Conservation (phyloP, 768 basidiomycete species). For the Melanogaster broomeanus region DNA sequence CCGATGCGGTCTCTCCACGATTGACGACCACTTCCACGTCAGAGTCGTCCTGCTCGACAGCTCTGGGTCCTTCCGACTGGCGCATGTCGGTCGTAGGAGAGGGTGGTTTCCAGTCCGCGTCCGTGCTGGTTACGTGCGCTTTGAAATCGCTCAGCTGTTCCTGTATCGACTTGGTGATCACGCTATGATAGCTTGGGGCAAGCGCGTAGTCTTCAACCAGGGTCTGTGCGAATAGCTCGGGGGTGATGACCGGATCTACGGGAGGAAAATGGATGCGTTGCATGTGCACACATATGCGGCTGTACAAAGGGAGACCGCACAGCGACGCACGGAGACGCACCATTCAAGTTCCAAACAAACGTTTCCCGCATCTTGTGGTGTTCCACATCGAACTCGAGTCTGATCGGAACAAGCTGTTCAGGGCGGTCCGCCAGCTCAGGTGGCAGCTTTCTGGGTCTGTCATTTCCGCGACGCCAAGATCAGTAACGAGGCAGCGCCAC, state of each 20-base stretch:
- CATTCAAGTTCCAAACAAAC: constrained; percentile 95
- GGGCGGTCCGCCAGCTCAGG: constrained; percentile 57
- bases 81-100: constrained; percentile 19
- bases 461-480: constrained; percentile 12
- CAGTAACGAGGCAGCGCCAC: constrained; percentile 3
- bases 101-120: constrained; percentile 39
- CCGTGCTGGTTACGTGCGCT: constrained; percentile 61
- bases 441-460: constrained; percentile 62
- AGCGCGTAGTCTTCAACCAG: constrained; percentile 91
- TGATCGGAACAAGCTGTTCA: constrained; percentile 90
- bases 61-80: constrained; percentile 20
- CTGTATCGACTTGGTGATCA: constrained; percentile 82
- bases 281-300: neutral
- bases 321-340: constrained; percentile 44
- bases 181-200: constrained; percentile 57
- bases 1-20: constrained; percentile 8
- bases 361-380: constrained; percentile 94
- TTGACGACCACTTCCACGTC: constrained; percentile 20
- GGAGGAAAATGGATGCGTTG: neutral
- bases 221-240: constrained; percentile 87
- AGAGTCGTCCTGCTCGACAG: constrained; percentile 33
- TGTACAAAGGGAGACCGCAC: neutral
- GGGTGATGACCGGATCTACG: constrained; percentile 84
- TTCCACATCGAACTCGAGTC: constrained; percentile 96
- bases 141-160: constrained; percentile 85